Evolutionary conservation across 768 basidiomycete genomes (phyloP).

Genomic region (Pholiota conissans): DNA sequence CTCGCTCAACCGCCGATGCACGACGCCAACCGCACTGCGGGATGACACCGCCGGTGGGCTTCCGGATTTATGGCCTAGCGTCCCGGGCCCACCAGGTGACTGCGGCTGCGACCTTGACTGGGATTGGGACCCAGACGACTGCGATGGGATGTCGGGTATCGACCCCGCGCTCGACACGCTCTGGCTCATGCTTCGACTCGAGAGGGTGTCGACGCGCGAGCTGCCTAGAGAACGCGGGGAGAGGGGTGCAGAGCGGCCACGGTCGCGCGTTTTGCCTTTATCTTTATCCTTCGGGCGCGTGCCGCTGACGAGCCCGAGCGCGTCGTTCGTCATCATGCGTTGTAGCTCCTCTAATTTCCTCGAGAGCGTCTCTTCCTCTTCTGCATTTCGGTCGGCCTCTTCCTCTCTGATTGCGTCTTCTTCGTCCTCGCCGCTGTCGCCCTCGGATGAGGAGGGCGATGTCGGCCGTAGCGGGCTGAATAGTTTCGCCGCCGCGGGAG

Average conservation of each 20-base stretch:
- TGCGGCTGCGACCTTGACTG: too few relatives aligned
- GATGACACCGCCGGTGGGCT: constrained; percentile 62
- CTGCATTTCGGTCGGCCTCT: constrained; percentile 63
- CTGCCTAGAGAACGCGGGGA: constrained; percentile 35
- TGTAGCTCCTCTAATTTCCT: constrained; percentile 70
- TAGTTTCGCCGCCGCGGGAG: constrained; percentile 33
- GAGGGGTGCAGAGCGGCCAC: constrained; percentile 39
- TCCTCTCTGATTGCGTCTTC: constrained; percentile 66
- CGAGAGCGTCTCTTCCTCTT: constrained; percentile 67
- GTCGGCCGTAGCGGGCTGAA: constrained; percentile 39
- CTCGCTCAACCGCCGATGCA: constrained; percentile 51
- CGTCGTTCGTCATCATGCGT: constrained; percentile 71
- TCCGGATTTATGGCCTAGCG: constrained; percentile 58
- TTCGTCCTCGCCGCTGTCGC: constrained; percentile 57
- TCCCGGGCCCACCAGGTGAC: constrained; percentile 51
- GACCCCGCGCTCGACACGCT: constrained; percentile 77
- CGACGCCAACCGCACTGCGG: constrained; percentile 52
- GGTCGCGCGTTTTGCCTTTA: constrained; percentile 36
- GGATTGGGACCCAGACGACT: constrained; percentile 58
- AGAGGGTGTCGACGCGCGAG: constrained; percentile 36
- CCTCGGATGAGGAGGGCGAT: constrained; percentile 54
- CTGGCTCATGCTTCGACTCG: constrained; percentile 55
- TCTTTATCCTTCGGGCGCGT: constrained; percentile 35
- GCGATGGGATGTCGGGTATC: constrained; percentile 80
- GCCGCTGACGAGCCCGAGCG: constrained; percentile 64